Evolutionary conservation across 805 yeast species (phyloP).

Genomic region (Torulaspora microellipsoides): DNA sequence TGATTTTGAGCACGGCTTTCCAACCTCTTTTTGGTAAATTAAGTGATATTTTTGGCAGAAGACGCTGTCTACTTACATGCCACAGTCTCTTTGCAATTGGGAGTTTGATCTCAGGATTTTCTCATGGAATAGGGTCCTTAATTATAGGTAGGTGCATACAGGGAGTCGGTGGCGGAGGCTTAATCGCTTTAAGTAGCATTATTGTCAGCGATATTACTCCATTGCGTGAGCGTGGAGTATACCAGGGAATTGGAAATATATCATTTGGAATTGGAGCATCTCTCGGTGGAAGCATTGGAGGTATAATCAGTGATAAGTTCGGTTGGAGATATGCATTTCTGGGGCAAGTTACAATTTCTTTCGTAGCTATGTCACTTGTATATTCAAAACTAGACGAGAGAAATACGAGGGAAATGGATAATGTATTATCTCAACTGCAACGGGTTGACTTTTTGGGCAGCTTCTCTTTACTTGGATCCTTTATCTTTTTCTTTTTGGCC

Average conservation of each 20-base stretch:
- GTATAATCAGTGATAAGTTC: slow-evolving; percentile 5
- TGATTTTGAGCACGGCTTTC: slow-evolving; percentile 7
- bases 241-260: slow-evolving; percentile 9
- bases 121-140: background rate
- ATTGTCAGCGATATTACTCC: slow-evolving; percentile 8
- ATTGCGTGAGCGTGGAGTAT: slow-evolving; percentile 9
- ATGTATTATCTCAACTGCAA: slow-evolving; percentile 3
- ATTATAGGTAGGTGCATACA: slow-evolving; percentile 5
- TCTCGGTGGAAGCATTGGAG: slow-evolving; percentile 9
- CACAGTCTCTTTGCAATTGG: slow-evolving; percentile 6
- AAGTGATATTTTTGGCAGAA: slow-evolving; percentile 9
- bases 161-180: slow-evolving; percentile 12
- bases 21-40: slow-evolving; percentile 11
- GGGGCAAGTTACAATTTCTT: slow-evolving; percentile 6
- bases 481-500: slow-evolving; percentile 11
- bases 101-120: slow-evolving; percentile 5
- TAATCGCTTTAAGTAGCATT: slow-evolving; percentile 6
- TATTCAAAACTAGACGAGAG: slow-evolving; percentile 4
- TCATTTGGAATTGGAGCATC: slow-evolving; percentile 9
- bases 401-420: slow-evolving; percentile 1
- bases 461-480: slow-evolving; percentile 9
- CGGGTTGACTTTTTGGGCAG: slow-evolving; percentile 10
- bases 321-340: slow-evolving; percentile 12
- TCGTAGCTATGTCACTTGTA: slow-evolving; percentile 4
- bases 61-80: slow-evolving; percentile 4